These are phyloP conservation scores for Plantago ovata DNA, from an alignment of 257 asterid species.

Conservation along the genomic window DNA sequence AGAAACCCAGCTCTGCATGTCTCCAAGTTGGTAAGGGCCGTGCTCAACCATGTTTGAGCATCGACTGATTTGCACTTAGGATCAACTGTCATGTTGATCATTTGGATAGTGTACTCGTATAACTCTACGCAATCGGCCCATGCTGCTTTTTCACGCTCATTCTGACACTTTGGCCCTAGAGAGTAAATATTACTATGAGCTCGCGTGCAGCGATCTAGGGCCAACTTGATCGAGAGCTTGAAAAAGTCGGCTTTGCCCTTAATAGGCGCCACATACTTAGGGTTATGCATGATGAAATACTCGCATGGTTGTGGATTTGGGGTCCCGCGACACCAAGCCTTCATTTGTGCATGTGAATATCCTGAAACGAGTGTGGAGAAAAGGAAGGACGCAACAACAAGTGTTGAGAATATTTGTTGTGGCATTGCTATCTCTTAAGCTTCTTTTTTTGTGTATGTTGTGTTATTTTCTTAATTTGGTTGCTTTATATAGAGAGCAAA, in stretches of 20 bases:
- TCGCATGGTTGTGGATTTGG: constrained; percentile 41
- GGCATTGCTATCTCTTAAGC: background rate
- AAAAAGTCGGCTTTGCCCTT: background rate
- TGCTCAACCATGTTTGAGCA: constrained; percentile 22
- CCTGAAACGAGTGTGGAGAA: constrained; percentile 18
- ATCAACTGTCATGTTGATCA: constrained; percentile 14
- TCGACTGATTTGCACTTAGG: constrained; percentile 1
- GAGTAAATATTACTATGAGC: background rate
- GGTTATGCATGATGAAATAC: constrained; percentile 22
- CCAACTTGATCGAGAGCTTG: background rate
- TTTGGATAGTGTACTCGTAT: constrained; percentile 5
- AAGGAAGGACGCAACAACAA: background rate
- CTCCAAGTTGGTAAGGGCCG: constrained; percentile 12
- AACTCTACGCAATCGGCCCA: constrained; percentile 11
- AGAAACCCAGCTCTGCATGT: constrained; percentile 8
- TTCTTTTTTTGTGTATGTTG: background rate
- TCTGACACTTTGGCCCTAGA: constrained; percentile 3
- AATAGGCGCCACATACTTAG: constrained; percentile 11
- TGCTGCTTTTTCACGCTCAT: constrained; percentile 1
- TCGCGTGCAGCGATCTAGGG: background rate
- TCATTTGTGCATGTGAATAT: constrained; percentile 14
- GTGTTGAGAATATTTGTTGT: background rate
- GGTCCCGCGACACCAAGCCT: constrained; percentile 41
- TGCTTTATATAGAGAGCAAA: background rate
- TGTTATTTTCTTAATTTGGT: background rate